phyloP scores from a whole-genome alignment of 177 flowering plant species.

The Tripterygium wilfordii region DNA sequence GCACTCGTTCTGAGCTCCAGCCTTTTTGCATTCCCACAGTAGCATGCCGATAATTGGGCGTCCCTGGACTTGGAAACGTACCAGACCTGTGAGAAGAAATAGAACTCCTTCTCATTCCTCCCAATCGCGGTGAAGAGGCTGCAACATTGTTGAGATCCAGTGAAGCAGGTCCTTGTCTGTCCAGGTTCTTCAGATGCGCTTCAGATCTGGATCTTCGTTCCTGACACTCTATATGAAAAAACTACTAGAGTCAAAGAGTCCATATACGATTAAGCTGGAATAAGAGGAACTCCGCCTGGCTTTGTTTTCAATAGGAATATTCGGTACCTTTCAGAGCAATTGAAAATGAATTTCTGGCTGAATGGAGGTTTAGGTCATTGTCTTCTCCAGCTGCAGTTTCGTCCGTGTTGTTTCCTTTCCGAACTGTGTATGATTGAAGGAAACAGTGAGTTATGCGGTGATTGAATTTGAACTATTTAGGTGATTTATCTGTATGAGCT shows the following conservation, averaged over 20 bases:
- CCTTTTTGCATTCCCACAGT: slow-evolving; percentile 65
- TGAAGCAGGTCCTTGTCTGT: slow-evolving; percentile 55
- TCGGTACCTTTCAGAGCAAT: slow-evolving; percentile 64
- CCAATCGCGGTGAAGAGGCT: slow-evolving; percentile 55
- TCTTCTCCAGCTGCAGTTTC: slow-evolving; percentile 22
- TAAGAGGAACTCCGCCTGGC: too few relatives aligned
- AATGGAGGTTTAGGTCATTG: slow-evolving; percentile 28
- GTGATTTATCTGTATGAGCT: not conserved
- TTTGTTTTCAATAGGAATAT: not conserved
- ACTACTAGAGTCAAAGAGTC: not conserved
- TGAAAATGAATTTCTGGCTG: slow-evolving; percentile 72
- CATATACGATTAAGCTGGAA: too few relatives aligned
- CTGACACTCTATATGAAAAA: slow-evolving; percentile 50
- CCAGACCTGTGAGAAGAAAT: slow-evolving; percentile 34
- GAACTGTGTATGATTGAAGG: slow-evolving; percentile 24
- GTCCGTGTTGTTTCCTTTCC: slow-evolving; percentile 21
- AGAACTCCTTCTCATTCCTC: slow-evolving; percentile 47
- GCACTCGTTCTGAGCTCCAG: slow-evolving; percentile 93
- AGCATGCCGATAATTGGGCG: slow-evolving; percentile 50
- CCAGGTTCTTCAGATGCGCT: slow-evolving; percentile 34
- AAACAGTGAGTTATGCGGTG: slow-evolving; percentile 10
- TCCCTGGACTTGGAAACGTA: slow-evolving; percentile 76
- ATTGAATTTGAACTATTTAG: slow-evolving; percentile 1
- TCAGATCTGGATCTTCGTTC: slow-evolving; percentile 57
- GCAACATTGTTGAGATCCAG: slow-evolving; percentile 62